Percentiles rank a stretch among this genome's conserved stretches.
Evolutionary conservation across 306 rosid species (phyloP).

Genomic region (Sindora glabra): DNA sequence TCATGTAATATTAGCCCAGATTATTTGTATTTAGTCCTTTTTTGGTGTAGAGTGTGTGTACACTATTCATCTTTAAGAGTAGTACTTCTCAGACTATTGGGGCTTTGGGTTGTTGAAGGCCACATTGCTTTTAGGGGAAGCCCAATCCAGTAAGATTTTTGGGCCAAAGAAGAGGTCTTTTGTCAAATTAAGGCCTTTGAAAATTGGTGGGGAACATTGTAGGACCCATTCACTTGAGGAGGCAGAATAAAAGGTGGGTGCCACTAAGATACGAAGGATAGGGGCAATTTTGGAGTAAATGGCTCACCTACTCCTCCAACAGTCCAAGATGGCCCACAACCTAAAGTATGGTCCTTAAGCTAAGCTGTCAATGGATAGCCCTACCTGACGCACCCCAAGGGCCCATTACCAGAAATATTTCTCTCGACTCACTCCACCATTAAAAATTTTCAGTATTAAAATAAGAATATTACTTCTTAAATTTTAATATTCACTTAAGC

Average conservation of each 20-base stretch:
- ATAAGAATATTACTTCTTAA: too few species aligned
- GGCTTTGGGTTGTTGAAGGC: conserved; percentile 2
- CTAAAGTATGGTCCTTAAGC: conserved; percentile 13
- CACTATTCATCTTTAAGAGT: too few species aligned
- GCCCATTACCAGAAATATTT: too few species aligned
- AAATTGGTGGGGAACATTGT: conserved; percentile 7
- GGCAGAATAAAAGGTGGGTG: conserved; percentile 29
- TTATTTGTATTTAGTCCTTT: too few species aligned
- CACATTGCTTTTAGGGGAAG: conserved; percentile 13
- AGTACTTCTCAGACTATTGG: conserved; percentile 7
- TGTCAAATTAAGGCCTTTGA: conserved; percentile 20
- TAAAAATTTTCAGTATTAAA: too few species aligned
- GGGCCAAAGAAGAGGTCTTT: conserved; percentile 27
- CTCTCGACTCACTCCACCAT: too few species aligned
- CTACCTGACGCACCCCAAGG: conserved; percentile 9
- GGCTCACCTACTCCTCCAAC: conserved; percentile 17
- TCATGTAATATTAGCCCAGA: too few species aligned
- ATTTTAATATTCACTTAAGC: too few species aligned
- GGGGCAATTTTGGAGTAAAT: conserved; percentile 32
- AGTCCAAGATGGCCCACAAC: conserved; percentile 6
- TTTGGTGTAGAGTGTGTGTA: too few species aligned
- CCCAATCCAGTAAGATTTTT: conserved; percentile 4
- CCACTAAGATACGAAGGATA: conserved; percentile 35
- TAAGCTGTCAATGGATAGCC: conserved; percentile 37
- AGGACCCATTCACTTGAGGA: conserved; percentile 38